phyloP scores from a whole-genome alignment of 2,329 filamentous ascomycete species.

The Cyanodermella asteris region DNA sequence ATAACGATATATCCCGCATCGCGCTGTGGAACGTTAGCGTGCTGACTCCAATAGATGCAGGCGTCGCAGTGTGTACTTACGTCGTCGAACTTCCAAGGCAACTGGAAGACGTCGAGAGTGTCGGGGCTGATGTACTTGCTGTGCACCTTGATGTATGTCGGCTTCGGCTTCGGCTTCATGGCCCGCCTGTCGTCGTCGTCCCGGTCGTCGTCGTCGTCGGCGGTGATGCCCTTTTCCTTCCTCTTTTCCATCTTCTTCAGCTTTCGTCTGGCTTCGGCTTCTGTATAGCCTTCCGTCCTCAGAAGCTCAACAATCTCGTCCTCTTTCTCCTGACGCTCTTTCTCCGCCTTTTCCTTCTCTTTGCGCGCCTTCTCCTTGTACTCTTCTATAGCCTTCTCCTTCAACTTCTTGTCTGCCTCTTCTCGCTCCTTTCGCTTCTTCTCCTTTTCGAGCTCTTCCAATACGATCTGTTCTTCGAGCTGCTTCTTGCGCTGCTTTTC shows the following conservation, averaged over 20 bases:
- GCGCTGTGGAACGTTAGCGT: conserved; percentile 18
- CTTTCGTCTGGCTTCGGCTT: conserved; percentile 15
- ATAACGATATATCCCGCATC: conserved; percentile 52
- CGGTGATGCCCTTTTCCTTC: conserved; percentile 15
- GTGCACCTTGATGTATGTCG: conserved; percentile 26
- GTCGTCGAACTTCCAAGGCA: conserved; percentile 25
- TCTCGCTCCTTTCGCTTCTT: conserved; percentile 22
- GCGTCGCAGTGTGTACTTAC: conserved; percentile 13
- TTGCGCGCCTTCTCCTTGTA: conserved; percentile 29
- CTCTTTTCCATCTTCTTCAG: conserved; percentile 22
- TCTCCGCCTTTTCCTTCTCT: conserved; percentile 24
- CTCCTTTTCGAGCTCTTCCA: conserved; percentile 17
- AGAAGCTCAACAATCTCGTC: conserved; percentile 24
- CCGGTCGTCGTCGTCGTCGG: conserved; percentile 13
- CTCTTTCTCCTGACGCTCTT: conserved; percentile 28
- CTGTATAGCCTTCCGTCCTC: conserved; percentile 11
- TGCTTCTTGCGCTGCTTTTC: conserved; percentile 10
- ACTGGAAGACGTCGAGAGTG: conserved; percentile 22
- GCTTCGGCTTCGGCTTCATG: conserved; percentile 12
- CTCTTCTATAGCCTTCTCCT: conserved; percentile 29
- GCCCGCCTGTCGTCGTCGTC: conserved; percentile 16
- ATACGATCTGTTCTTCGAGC: conserved; percentile 9
- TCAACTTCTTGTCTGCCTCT: conserved; percentile 25
- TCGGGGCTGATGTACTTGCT: conserved; percentile 23
- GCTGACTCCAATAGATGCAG: conserved; percentile 9